Base-by-base conservation (phyloP, 1,139 yeast genomes). In the Protomyces arabidopsidicola region DNA sequence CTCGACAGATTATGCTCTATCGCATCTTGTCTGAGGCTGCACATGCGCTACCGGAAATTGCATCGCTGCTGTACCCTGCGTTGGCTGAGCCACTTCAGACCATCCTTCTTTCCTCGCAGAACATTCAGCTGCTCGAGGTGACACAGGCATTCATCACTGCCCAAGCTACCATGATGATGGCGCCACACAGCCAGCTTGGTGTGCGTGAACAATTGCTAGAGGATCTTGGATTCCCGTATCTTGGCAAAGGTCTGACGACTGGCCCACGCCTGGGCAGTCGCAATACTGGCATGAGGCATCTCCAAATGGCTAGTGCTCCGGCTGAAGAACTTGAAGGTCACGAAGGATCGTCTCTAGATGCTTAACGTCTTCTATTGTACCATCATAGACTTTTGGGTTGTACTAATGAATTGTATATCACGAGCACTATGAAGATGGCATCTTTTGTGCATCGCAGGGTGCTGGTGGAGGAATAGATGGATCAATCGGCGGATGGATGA, bases 401-500 rank as follows among this genome's bases (percentile, higher is more conserved):
- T 27, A 3, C 8, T 5, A 27, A 27, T 27, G 27, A 45, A 22
- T 6, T 18, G 27, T 20, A 18, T 18, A 14, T 45, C 5, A 45
- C 51, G 14, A 12, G 18, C 22, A 16, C 31, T 27, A n/a, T 36
- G 38, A 57, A 10, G 45, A 48, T 16, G 53, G 27, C 35, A 27
- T 38, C 35, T 39, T 38, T 38, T 58, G 62, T 10, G 56, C 62
- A 58, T 52, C 45, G 52, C 62, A 58, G 14, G 62, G 62, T n/a
- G 63, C 58, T 12, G 63, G 63, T 5, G 58, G 58, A 8, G 58
- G 63, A 3, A 36, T 35, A 4, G 48, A 14, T 10, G 63, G 63
- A 38, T 60, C 58, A 35, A 60, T 60, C 22, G 58, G 54, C 10
- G 63, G 63, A 45, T 60, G 63, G 18, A 52, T 52, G 34, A 60